Conservation (phyloP, 179 eudicot genomes). For the Gypsophila paniculata region DNA sequence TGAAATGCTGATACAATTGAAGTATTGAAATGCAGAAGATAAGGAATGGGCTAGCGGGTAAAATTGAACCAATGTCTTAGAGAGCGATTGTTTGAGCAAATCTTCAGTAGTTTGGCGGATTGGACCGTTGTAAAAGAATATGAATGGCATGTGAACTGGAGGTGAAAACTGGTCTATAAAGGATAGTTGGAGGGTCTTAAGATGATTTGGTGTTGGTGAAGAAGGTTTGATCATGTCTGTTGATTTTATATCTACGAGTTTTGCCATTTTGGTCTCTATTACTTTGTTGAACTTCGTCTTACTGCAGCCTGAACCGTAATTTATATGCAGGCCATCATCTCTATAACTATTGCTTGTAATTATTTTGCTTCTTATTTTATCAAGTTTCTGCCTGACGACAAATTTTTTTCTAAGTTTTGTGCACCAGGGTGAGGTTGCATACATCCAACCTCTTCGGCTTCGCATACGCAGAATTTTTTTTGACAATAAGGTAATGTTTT, state of each 20-base stretch:
- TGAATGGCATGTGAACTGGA: background rate
- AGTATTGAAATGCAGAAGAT: no score
- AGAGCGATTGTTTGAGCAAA: conserved; percentile 39
- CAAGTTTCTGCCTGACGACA: no score
- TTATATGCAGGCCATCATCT: background rate
- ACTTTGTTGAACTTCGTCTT: background rate
- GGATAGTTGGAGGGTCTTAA: conserved; percentile 3
- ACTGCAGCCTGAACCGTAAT: background rate
- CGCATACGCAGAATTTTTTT: no score
- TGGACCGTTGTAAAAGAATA: background rate
- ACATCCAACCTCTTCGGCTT: no score
- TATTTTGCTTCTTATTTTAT: no score
- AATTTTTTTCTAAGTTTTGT: no score
- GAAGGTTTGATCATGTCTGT: conserved; percentile 12
- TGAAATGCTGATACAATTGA: no score
- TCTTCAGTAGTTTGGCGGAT: background rate
- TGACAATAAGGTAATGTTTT: no score
- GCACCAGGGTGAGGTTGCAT: no score
- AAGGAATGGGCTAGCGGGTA: conserved; percentile 35
- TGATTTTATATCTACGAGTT: conserved; percentile 7
- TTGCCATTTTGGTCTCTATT: background rate
- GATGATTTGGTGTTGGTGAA: conserved; percentile 8
- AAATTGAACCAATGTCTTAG: conserved; percentile 36
- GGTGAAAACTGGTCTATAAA: conserved; percentile 14
- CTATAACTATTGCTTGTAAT: no score